A percentile compares a stretch with the other conserved stretches of the same genome.
phyloP scores from a whole-genome alignment of 2,329 filamentous ascomycete species.

The Epichloe scottii region DNA sequence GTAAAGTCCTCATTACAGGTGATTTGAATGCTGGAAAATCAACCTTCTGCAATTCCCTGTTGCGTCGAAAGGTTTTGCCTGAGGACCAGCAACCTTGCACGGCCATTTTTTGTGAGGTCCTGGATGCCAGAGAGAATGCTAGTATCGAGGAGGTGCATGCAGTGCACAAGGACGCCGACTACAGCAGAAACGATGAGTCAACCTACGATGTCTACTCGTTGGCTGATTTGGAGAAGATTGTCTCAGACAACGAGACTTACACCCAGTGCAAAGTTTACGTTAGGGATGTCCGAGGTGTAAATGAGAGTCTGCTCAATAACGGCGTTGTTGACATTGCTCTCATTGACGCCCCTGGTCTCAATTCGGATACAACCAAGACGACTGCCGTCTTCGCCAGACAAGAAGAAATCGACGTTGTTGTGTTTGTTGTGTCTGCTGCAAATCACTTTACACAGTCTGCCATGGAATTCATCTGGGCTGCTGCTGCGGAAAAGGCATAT shows the following conservation, averaged over 20 bases:
- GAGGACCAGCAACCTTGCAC: constrained; percentile 98
- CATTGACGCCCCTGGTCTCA: constrained; percentile 91
- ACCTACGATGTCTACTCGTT: constrained; percentile 83
- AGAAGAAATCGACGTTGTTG: constrained; percentile 96
- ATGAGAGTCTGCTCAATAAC: constrained; percentile 91
- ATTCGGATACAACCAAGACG: constrained; percentile 92
- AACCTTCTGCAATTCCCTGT: constrained; percentile 94
- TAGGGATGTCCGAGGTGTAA: constrained; percentile 75
- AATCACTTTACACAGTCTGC: constrained; percentile 97
- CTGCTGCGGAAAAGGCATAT: constrained; percentile 92
- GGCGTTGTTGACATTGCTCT: constrained; percentile 95
- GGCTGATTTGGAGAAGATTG: constrained; percentile 72
- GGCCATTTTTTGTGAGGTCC: constrained; percentile 93
- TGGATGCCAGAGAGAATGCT: constrained; percentile 83
- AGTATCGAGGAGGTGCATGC: constrained; percentile 93
- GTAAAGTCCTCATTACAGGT: constrained; percentile 91
- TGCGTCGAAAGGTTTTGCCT: constrained; percentile 82
- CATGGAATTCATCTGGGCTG: constrained; percentile 95
- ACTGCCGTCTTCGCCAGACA: constrained; percentile 94
- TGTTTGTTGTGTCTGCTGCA: constrained; percentile 93
- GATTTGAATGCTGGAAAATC: constrained; percentile 97
- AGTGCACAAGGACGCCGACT: constrained; percentile 66
- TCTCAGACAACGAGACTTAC: constrained; percentile 77
- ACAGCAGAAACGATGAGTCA: constrained; percentile 82
- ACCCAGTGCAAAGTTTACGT: constrained; percentile 96